Percentiles rank a stretch among this genome's conserved stretches.
Conservation (phyloP, 306 rosid species). For the Sesbania bispinosa region DNA sequence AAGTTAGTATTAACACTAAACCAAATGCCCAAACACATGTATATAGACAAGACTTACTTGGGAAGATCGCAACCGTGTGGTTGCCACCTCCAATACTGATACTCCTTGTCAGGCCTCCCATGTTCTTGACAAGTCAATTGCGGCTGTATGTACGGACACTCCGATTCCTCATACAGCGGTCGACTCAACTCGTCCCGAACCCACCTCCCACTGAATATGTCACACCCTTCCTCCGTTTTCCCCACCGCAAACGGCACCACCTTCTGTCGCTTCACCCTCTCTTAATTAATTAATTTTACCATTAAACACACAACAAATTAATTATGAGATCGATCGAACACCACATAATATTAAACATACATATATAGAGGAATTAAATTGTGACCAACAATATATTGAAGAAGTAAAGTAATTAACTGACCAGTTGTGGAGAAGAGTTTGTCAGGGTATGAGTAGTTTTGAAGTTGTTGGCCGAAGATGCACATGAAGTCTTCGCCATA, state of each 20-base stretch:
- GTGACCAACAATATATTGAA: no score
- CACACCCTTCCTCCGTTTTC: conserved; percentile 57
- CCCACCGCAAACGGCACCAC: conserved; percentile 60
- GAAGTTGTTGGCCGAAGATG: conserved; percentile 57
- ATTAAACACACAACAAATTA: not conserved
- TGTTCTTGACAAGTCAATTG: conserved; percentile 86
- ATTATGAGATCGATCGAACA: no score
- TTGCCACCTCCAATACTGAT: conserved; percentile 87
- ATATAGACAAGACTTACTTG: conserved; percentile 50
- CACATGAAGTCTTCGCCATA: conserved; percentile 68
- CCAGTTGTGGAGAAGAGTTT: conserved; percentile 32
- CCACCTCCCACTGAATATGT: conserved; percentile 80
- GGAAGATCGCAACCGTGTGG: conserved; percentile 87
- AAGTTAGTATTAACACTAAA: no score
- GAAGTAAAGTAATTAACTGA: conserved; percentile 47
- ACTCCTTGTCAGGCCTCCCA: conserved; percentile 77
- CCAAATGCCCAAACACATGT: no score
- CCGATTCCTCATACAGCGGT: conserved; percentile 83
- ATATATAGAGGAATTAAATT: no score
- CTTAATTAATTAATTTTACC: no score
- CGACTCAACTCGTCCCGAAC: conserved; percentile 65
- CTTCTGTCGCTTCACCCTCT: conserved; percentile 38
- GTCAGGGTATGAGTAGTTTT: conserved; percentile 33
- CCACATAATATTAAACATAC: no score
- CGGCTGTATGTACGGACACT: conserved; percentile 96